These are phyloP conservation scores for Dioszegia hungarica DNA, from an alignment of 768 basidiomycete genomes.

Conservation along the genomic window DNA sequence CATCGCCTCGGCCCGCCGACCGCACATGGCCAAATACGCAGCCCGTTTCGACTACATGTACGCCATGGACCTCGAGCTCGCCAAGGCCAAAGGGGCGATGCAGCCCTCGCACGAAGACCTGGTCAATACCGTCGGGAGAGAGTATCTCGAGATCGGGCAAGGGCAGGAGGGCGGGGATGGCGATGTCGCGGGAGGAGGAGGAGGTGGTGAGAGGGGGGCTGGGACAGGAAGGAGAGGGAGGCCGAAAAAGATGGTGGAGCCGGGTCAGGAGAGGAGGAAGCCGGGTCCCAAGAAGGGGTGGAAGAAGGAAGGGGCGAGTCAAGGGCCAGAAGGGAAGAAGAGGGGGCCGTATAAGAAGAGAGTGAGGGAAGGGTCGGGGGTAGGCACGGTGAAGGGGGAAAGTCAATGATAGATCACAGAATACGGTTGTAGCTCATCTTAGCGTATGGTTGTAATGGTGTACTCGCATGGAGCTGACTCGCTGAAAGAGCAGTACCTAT, in stretches of 20 bases:
- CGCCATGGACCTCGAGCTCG: conserved; percentile 19
- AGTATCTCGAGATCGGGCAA: conserved; percentile 29
- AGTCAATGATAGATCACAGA: no score
- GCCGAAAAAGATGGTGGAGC: conserved; percentile 2
- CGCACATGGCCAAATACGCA: conserved; percentile 27
- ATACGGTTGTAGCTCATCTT: no score
- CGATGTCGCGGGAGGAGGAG: not conserved
- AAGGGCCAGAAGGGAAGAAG: conserved; percentile 4
- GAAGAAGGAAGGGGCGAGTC: conserved; percentile 7
- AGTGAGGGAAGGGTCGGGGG: conserved; percentile 5
- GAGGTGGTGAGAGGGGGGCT: not conserved
- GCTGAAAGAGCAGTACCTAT: no score
- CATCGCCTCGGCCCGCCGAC: not conserved
- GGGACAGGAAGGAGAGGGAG: conserved; percentile 1
- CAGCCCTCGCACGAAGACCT: conserved; percentile 25
- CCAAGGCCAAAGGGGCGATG: conserved; percentile 8
- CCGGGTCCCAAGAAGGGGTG: conserved; percentile 36
- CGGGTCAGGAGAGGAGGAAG: conserved; percentile 18
- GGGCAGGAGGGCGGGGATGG: conserved; percentile 9
- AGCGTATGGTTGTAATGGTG: no score
- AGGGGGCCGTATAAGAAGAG: conserved; percentile 11
- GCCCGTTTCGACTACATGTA: conserved; percentile 36
- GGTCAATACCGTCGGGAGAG: conserved; percentile 24
- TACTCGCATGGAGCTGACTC: no score
- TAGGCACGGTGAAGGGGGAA: not conserved